Evolutionary conservation across 345 rosid genomes (phyloP), one percentile per base, ranked within the genome.

Genomic region (Firmiana major): DNA sequence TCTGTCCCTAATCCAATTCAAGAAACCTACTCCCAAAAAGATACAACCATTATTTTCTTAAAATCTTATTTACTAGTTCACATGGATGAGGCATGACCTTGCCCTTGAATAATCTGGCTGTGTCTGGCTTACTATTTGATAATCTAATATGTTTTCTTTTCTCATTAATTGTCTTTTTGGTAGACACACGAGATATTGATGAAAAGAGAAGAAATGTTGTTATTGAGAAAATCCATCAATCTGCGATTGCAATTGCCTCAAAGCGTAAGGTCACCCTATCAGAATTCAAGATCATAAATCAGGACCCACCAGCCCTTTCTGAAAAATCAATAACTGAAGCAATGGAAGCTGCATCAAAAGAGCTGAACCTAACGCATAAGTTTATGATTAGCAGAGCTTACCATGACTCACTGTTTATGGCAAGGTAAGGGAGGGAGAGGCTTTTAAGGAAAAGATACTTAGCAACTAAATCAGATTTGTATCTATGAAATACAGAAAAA

Each of bases 341-440:
- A 74, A 87, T 88, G 84, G 92, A 84, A 81, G 86, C 87, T 75
- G 89, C 97, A 76, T 82, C 96, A 1, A 83, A 82, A 62, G 96
- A 91, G 79, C 87, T 95, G 55, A 86, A 90, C 83, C 84, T 93
- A 63, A 85, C 94, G 6, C 89, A 89, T 74, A 93, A 89, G 86
- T 80, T 79, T 79, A 93, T 95, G 99, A 89, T 93, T 53, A 95
- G 99, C 89, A 87, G 98, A 87, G 99, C 97, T 81, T 95, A 95
- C 81, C 99, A 95, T 66, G 98, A 95, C 87, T 90, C 99, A 21
- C 85, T 93, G 75, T 95, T 95, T 82, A 89, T 95, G 99, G 97
- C 98, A 69, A 95, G 99, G 99, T 95, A 85, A 81, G 53, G 60
- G 16, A 42, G 57, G 16, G 24, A 26, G 45, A 55, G n/a, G n/a